Evolutionary conservation across 2,329 filamentous ascomycete genomes (phyloP).

Genomic region (Xylaria sp.): DNA sequence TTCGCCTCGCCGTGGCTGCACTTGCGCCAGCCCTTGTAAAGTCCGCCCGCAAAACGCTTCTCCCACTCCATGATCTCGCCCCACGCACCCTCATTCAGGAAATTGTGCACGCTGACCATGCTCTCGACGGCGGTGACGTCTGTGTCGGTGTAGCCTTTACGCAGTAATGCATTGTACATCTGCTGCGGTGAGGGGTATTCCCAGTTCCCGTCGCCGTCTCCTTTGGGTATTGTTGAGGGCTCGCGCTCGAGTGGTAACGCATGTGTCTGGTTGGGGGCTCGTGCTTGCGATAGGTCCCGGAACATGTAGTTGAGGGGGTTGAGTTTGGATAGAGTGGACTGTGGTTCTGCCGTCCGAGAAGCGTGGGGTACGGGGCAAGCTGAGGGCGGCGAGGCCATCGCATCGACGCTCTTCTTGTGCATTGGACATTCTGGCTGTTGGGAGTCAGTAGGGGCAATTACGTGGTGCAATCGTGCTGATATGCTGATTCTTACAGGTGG

Average conservation of each 20-base stretch:
- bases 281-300: slow-evolving; percentile 81
- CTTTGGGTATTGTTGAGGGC: slow-evolving; percentile 89
- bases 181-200: slow-evolving; percentile 98
- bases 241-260: slow-evolving; percentile 84
- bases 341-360: slow-evolving; percentile 49
- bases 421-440: slow-evolving; percentile 66
- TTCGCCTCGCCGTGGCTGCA: slow-evolving; percentile 80
- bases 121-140: slow-evolving; percentile 92
- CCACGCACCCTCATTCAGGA: slow-evolving; percentile 98
- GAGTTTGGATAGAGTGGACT: slow-evolving; percentile 65
- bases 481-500: slow-evolving; percentile 55
- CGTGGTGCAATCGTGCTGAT: not conserved
- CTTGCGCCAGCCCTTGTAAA: slow-evolving; percentile 76
- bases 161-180: slow-evolving; percentile 98
- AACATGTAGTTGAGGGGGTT: slow-evolving; percentile 96
- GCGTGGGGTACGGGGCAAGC: slow-evolving; percentile 61
- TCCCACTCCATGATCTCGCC: slow-evolving; percentile 96
- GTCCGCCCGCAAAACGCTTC: slow-evolving; percentile 79
- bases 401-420: slow-evolving; percentile 64
- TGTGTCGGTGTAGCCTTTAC: slow-evolving; percentile 96
- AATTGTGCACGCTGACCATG: slow-evolving; percentile 99
- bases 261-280: slow-evolving; percentile 76
- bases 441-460: slow-evolving; percentile 40
- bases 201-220: slow-evolving; percentile 83
- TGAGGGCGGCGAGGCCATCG: slow-evolving; percentile 51